Evolutionary conservation across 2,329 filamentous ascomycete genomes (phyloP).

Genomic region (Fusarium pseudonygamai): DNA sequence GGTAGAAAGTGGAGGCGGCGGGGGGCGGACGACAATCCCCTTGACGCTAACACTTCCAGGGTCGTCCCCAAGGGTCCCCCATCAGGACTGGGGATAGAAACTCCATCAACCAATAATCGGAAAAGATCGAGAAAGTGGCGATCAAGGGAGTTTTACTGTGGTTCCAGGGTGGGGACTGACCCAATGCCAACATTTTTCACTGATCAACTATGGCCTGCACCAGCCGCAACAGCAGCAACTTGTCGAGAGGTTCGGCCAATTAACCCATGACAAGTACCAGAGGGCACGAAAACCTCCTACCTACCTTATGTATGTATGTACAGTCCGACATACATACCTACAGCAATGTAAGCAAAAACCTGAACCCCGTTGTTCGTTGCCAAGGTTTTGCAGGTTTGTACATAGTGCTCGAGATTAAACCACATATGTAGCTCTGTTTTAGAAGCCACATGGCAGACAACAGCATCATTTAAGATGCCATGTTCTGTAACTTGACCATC

Average conservation of each 20-base stretch:
- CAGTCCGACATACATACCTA: neutral
- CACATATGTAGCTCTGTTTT: neutral
- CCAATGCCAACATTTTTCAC: constrained; percentile 13
- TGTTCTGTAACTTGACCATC: neutral
- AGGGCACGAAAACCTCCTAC: neutral
- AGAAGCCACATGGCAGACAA: neutral
- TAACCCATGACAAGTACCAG: neutral
- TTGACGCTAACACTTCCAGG: constrained; percentile 37
- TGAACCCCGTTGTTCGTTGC: neutral
- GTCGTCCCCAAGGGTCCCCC: constrained; percentile 45
- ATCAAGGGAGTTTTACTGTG: constrained; percentile 26
- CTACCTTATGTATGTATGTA: neutral
- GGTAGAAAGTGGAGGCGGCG: constrained; percentile 25
- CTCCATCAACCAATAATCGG: constrained; percentile 49
- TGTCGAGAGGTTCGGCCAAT: neutral
- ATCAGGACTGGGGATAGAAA: constrained; percentile 39
- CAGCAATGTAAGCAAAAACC: neutral
- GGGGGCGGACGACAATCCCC: constrained; percentile 36
- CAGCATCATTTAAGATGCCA: neutral
- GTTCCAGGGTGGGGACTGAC: neutral
- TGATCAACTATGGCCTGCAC: constrained; percentile 14
- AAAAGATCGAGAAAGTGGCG: constrained; percentile 43
- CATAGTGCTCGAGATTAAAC: neutral
- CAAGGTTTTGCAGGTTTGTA: neutral
- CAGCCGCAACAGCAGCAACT: constrained; percentile 2